Evolutionary conservation across 306 rosid species (phyloP).

Genomic region (Vicia villosa): DNA sequence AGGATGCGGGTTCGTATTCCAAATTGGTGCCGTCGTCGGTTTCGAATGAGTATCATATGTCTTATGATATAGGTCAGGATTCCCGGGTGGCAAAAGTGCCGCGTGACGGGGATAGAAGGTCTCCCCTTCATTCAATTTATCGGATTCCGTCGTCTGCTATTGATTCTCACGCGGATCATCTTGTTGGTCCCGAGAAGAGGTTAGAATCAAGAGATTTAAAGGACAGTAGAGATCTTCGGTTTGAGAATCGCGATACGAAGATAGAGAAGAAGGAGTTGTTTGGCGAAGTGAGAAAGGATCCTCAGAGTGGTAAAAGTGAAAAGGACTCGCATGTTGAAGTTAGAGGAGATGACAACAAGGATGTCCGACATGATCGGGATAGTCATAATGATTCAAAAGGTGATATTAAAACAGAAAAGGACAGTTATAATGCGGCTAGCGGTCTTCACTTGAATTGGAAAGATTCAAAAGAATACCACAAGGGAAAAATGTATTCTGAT

Average conservation of each 20-base stretch:
- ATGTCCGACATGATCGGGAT: constrained; percentile 64
- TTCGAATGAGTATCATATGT: constrained; percentile 61
- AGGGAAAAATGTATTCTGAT: constrained; percentile 78
- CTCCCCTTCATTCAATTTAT: constrained; percentile 63
- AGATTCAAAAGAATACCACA: constrained; percentile 76
- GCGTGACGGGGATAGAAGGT: constrained; percentile 68
- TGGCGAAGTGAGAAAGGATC: constrained; percentile 63
- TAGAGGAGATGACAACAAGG: constrained; percentile 77
- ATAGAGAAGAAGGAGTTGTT: constrained; percentile 63
- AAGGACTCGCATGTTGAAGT: constrained; percentile 65
- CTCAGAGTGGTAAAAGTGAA: constrained; percentile 65
- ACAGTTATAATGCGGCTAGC: constrained; percentile 47
- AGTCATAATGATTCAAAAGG: constrained; percentile 59
- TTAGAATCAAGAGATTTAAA: constrained; percentile 69
- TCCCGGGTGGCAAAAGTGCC: constrained; percentile 56
- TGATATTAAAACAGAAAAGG: constrained; percentile 67
- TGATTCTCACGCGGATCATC: constrained; percentile 59
- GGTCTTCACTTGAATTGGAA: constrained; percentile 62
- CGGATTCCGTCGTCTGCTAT: constrained; percentile 52
- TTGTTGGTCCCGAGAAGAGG: constrained; percentile 56
- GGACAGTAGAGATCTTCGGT: constrained; percentile 64
- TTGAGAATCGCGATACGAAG: constrained; percentile 72
- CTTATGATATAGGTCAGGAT: constrained; percentile 61
- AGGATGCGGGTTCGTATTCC: constrained; percentile 63
- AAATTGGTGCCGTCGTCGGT: constrained; percentile 51